Base-by-base conservation (phyloP, 805 yeast genomes). In the Candida saitoana region DNA sequence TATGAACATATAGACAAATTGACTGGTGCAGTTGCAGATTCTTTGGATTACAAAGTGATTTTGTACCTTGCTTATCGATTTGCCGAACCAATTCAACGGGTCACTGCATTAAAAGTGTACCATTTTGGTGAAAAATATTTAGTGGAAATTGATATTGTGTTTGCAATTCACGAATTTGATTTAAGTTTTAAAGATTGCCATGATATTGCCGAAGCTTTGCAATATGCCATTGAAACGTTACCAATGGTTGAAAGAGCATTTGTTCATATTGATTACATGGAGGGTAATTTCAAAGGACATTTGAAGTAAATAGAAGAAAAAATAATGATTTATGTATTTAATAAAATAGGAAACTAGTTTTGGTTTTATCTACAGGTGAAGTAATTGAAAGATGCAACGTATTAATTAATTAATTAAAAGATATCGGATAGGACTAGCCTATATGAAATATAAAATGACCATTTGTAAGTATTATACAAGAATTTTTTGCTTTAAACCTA, bases 171-270 rank as follows among this genome's bases (percentile, higher is more conserved):
- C 29, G 77, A 78, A 48, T 64, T 65, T 19, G 56, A 69, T 7
- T 60, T 81, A 48, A 57, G 69, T 2, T 63, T 85, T 53, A 74
- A 80, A 44, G 95, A 86, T 51, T 70, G 81, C 41, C 95, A 86
- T 58, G 95, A 86, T 56, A 69, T 86, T 27, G 95, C 87, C 3
- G 95, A 85, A 59, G 82, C 90, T 0, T 63, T 86, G 35, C 95
- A 86, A 60, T 86, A 84, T 54, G 85, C 93, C 1, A 69, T 86
- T 18, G 95, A 86, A 49, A 79, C 89, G 0, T 63, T 86, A 45
- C 89, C 91, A 0, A 76, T 70, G 58, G 89, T 86, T 2, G 91
- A 86, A 55, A 67, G 95, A 40, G 88, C 90, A 1, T 86, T 82
- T 68, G 93, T 86, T 14, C 95, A 86, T 56, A 71, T 85, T 24